phyloP scores from a whole-genome alignment of 495 filamentous ascomycete genomes.

The Trichoderma reesei region DNA sequence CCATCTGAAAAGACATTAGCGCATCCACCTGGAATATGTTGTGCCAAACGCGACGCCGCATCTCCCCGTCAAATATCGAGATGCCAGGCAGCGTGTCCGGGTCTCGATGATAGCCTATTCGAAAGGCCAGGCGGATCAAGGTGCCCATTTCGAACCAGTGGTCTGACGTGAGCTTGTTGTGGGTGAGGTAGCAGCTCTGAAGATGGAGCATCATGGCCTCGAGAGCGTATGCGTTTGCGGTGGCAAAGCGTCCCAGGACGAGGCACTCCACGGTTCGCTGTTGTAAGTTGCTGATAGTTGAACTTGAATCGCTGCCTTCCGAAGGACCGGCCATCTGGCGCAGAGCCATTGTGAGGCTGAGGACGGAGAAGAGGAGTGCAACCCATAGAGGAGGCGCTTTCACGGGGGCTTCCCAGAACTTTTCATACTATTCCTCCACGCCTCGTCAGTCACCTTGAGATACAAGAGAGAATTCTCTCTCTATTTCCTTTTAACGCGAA shows the following conservation, averaged over 20 bases:
- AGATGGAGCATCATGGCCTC: constrained; percentile 38
- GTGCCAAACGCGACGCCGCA: constrained; percentile 42
- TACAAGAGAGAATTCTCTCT: too few relatives aligned
- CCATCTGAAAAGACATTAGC: constrained; percentile 38
- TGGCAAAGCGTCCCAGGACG: constrained; percentile 32
- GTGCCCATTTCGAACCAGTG: constrained; percentile 4
- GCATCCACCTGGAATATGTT: constrained; percentile 39
- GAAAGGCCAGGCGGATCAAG: constrained; percentile 2
- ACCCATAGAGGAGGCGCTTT: constrained; percentile 30
- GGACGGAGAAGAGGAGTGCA: constrained; percentile 30
- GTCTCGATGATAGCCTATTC: constrained; percentile 44
- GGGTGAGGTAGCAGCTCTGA: constrained; percentile 25
- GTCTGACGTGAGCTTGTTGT: constrained; percentile 26
- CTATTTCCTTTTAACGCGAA: too few relatives aligned
- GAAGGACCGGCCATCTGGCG: constrained; percentile 16
- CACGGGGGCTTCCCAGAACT: constrained; percentile 35
- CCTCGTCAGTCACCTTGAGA: too few relatives aligned
- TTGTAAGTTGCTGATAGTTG: constrained; percentile 14
- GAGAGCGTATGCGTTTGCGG: constrained; percentile 31
- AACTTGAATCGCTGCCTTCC: too few relatives aligned
- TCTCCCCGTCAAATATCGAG: constrained; percentile 42
- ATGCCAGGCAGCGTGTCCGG: constrained; percentile 29
- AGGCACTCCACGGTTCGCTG: constrained; percentile 29
- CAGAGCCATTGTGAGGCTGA: constrained; percentile 24
- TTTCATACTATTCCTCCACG: constrained; percentile 27